Evolutionary conservation across 176 grass and related monocot genomes (phyloP).

Genomic region (Bonia amplexicaulis): DNA sequence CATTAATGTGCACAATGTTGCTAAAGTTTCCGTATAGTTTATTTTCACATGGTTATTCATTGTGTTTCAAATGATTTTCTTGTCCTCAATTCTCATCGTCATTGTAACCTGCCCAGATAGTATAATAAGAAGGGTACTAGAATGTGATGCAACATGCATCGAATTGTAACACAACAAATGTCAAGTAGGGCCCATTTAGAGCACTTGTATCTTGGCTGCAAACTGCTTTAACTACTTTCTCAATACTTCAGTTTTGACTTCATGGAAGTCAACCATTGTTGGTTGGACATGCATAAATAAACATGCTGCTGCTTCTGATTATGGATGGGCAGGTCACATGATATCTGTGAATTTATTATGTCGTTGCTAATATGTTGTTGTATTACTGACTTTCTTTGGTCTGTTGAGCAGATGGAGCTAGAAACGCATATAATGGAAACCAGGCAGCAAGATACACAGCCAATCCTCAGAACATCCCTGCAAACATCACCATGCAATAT

Average conservation of each 20-base stretch:
- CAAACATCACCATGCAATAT: conserved; percentile 34
- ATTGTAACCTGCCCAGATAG: background rate
- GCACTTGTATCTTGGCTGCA: background rate
- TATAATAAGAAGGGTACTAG: background rate
- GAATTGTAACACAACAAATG: background rate
- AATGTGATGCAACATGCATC: background rate
- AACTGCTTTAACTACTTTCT: conserved; percentile 6
- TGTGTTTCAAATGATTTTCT: conserved; percentile 5
- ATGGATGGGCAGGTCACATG: background rate
- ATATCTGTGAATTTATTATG: background rate
- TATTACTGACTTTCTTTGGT: conserved; percentile 12
- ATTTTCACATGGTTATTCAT: background rate
- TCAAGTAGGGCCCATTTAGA: conserved; percentile 2
- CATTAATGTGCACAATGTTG: background rate
- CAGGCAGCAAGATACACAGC: conserved; percentile 36
- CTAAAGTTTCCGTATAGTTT: background rate
- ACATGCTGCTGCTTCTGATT: conserved; percentile 13
- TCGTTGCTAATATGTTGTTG: background rate
- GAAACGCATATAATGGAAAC: conserved; percentile 41
- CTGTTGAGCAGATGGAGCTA: conserved; percentile 45
- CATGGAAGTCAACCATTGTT: background rate
- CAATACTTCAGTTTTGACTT: conserved; percentile 1
- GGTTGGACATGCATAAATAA: background rate
- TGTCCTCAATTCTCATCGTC: background rate
- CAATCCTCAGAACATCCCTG: conserved; percentile 33